Conservation (phyloP, 768 basidiomycete species). For the Suillus bovinus region DNA sequence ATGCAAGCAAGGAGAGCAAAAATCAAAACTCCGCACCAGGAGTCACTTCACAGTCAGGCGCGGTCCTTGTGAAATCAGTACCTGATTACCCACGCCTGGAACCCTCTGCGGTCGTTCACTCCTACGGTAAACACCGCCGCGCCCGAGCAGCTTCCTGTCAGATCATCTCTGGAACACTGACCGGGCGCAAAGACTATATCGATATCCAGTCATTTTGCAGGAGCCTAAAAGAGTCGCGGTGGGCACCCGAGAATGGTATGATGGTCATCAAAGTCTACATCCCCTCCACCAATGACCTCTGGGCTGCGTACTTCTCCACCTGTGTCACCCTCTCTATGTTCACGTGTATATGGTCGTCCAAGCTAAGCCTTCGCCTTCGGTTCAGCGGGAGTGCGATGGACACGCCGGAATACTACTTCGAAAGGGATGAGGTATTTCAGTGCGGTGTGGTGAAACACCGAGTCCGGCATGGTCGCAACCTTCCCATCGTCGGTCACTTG, state of each 20-base stretch:
- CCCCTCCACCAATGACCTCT: constrained; percentile 40
- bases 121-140: constrained; percentile 8
- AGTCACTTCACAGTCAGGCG: not conserved
- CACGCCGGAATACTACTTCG: constrained; percentile 29
- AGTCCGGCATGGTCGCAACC: constrained; percentile 35
- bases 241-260: constrained; percentile 35
- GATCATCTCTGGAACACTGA: not conserved
- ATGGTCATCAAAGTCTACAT: constrained; percentile 43
- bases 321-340: constrained; percentile 31
- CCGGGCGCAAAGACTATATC: not conserved
- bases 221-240: constrained; percentile 14
- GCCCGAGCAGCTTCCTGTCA: constrained; percentile 5
- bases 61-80: not conserved
- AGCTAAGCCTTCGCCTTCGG: constrained; percentile 36
- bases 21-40: not conserved
- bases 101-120: not conserved
- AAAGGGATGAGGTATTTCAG: constrained; percentile 33
- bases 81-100: not conserved
- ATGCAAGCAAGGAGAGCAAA: not conserved
- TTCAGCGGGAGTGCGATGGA: constrained; percentile 34
- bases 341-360: constrained; percentile 31
- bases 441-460: constrained; percentile 35
- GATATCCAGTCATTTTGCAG: not conserved
- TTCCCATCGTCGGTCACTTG: constrained; percentile 36
- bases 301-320: constrained; percentile 38